Evolutionary conservation across 352 stramenopile genomes (phyloP).

Genomic region (Phytophthora uliginosa): DNA sequence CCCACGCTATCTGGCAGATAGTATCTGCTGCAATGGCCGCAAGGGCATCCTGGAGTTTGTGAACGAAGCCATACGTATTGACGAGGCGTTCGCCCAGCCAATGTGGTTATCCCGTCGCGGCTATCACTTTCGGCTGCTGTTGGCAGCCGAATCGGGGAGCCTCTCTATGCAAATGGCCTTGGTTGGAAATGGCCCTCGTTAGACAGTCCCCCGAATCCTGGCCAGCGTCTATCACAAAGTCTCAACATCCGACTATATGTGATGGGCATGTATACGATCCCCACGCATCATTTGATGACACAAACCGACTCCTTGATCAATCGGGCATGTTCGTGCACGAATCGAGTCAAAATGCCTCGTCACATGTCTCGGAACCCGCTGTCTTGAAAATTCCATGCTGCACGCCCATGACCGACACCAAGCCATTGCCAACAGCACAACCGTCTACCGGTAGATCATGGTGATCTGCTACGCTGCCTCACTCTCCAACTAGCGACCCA

Average conservation of each 20-base stretch:
- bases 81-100: constrained; percentile 23
- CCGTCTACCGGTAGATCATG: not conserved
- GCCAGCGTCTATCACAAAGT: constrained; percentile 3
- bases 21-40: not conserved
- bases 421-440: not conserved
- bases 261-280: no score
- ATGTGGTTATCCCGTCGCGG: constrained; percentile 1
- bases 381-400: constrained; percentile 9
- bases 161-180: no score
- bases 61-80: constrained; percentile 9
- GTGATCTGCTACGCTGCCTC: not conserved
- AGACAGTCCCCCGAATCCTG: no score
- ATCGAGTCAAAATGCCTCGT: no score
- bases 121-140: not conserved
- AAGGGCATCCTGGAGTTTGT: not conserved
- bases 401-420: constrained; percentile 6
- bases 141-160: no score
- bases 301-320: no score
- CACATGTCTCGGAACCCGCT: not conserved
- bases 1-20: not conserved
- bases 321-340: no score
- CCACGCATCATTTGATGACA: no score
- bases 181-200: no score
- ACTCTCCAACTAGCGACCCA: constrained; percentile 10
- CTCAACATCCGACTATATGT: no score